Percentiles rank a stretch among this genome's conserved stretches.
These are phyloP conservation scores for Boletus patriciae DNA, from an alignment of 768 basidiomycete genomes.

Conservation along the genomic window DNA sequence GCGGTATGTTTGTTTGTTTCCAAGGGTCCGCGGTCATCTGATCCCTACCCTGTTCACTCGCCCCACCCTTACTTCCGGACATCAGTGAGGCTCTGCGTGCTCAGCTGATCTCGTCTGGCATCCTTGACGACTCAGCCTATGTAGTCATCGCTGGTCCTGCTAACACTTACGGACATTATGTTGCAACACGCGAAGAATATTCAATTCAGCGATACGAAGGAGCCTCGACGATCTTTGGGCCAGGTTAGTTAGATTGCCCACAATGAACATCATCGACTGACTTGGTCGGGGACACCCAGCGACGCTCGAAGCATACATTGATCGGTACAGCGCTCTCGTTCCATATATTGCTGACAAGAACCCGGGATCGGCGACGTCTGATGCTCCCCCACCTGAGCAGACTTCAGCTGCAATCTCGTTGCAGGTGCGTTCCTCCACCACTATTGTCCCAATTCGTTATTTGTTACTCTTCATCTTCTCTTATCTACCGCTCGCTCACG, in stretches of 20 bases:
- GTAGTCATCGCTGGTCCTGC: slow-evolving; percentile 82
- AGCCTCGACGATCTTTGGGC: slow-evolving; percentile 76
- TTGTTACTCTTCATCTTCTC: not conserved
- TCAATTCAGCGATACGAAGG: slow-evolving; percentile 77
- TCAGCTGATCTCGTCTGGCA: slow-evolving; percentile 58
- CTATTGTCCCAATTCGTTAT: not conserved
- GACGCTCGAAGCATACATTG: slow-evolving; percentile 78
- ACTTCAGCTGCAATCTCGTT: slow-evolving; percentile 66
- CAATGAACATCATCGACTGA: not conserved
- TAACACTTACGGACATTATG: slow-evolving; percentile 76
- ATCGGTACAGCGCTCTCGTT: slow-evolving; percentile 69
- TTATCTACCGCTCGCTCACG: not conserved
- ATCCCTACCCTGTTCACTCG: not conserved
- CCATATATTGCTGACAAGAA: slow-evolving; percentile 55
- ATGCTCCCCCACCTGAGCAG: slow-evolving; percentile 63
- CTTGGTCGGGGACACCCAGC: slow-evolving; percentile 35
- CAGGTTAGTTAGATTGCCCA: slow-evolving; percentile 46
- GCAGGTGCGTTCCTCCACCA: slow-evolving; percentile 40
- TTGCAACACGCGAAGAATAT: slow-evolving; percentile 74
- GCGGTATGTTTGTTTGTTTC: slow-evolving; percentile 45
- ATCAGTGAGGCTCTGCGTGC: slow-evolving; percentile 65
- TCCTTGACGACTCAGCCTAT: slow-evolving; percentile 66
- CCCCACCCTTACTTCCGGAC: not conserved
- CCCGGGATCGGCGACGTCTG: slow-evolving; percentile 53
- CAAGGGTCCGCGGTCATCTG: not conserved